A percentile compares a stretch with the other conserved stretches of the same genome.
Conservation (phyloP, 2,329 filamentous ascomycete genomes). For the Fusarium praegraminearum region DNA sequence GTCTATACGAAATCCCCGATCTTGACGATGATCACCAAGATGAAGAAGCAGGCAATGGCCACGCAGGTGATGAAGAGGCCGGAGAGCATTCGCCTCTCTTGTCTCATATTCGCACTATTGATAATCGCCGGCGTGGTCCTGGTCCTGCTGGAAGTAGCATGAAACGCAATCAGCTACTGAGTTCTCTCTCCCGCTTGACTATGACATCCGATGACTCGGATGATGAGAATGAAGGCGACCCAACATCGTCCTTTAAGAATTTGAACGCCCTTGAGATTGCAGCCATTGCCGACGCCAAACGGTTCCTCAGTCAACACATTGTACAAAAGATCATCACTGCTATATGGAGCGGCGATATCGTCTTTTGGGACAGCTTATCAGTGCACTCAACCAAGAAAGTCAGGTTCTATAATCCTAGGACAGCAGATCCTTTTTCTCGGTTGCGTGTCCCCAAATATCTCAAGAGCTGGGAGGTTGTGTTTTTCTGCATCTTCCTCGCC, state of each 20-base stretch:
- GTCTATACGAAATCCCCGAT: constrained; percentile 77
- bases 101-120: constrained; percentile 49
- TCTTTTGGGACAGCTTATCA: constrained; percentile 86
- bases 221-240: constrained; percentile 64
- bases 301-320: constrained; percentile 82
- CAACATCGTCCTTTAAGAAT: constrained; percentile 78
- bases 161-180: constrained; percentile 63
- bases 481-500: constrained; percentile 80
- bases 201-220: constrained; percentile 54
- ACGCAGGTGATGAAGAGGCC: constrained; percentile 55
- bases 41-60: constrained; percentile 22
- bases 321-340: constrained; percentile 87
- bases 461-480: constrained; percentile 85
- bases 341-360: constrained; percentile 87
- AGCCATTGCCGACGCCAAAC: constrained; percentile 83
- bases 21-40: constrained; percentile 46
- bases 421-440: constrained; percentile 79
- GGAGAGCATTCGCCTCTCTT: constrained; percentile 64
- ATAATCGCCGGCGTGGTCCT: constrained; percentile 35
- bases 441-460: constrained; percentile 84
- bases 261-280: constrained; percentile 91
- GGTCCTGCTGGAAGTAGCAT: constrained; percentile 54
- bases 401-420: constrained; percentile 76
- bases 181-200: constrained; percentile 68
- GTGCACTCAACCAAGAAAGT: constrained; percentile 80